phyloP scores from a whole-genome alignment of 2,329 filamentous ascomycete genomes.

The Aureobasidium sp. region DNA sequence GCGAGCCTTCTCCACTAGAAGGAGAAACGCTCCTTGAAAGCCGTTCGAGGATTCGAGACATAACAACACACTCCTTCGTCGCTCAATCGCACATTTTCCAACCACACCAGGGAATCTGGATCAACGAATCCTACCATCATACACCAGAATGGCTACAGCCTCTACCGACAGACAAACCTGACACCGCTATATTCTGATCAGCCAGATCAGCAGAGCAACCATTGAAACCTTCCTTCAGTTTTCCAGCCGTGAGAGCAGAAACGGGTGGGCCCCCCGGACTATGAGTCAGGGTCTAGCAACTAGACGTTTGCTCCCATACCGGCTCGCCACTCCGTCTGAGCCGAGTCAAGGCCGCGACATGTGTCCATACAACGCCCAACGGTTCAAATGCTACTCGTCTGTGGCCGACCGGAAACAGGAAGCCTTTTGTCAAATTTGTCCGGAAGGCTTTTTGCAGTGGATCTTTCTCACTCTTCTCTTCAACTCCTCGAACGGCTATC shows the following conservation, averaged over 20 bases:
- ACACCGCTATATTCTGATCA: neutral
- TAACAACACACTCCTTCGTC: neutral
- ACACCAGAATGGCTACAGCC: neutral
- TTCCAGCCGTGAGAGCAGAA: neutral
- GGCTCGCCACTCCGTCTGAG: neutral
- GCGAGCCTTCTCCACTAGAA: constrained; percentile 3
- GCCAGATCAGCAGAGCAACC: neutral
- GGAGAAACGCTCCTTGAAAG: constrained; percentile 6
- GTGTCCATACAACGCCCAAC: neutral
- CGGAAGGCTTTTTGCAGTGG: neutral
- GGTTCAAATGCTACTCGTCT: neutral
- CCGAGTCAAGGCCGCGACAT: constrained; percentile 2
- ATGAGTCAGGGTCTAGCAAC: constrained; percentile 7
- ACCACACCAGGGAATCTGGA: neutral
- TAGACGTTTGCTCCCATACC: neutral
- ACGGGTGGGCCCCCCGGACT: neutral
- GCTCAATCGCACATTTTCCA: neutral
- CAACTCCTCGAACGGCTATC: neutral
- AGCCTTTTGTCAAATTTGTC: neutral
- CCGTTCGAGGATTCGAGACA: constrained; percentile 1
- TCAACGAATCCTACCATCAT: neutral
- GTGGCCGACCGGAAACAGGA: neutral
- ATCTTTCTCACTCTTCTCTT: neutral
- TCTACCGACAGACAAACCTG: neutral
- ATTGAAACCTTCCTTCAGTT: neutral